A percentile compares a stretch with the other conserved stretches of the same genome.
Conservation (phyloP, 1,284 basidiomycete genomes). For the Golubevia sp. region DNA sequence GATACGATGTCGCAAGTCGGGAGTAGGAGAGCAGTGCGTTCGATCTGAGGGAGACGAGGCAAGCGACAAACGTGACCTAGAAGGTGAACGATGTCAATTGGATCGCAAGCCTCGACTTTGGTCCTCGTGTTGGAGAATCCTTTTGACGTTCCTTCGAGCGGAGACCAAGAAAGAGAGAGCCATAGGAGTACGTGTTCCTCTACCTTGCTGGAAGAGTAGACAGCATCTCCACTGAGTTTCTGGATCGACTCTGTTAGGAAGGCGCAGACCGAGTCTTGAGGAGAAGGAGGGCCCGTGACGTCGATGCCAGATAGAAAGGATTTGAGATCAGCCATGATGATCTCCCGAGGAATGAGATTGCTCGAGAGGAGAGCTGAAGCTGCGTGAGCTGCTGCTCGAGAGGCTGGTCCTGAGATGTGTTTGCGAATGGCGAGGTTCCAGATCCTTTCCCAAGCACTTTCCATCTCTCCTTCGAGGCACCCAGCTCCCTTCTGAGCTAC, state of each 20-base stretch:
- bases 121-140: background rate
- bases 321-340: conserved; percentile 74
- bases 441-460: background rate
- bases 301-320: conserved; percentile 76
- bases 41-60: background rate
- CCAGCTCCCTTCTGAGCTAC: no score
- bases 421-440: background rate
- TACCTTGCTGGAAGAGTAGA: conserved; percentile 77
- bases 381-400: conserved; percentile 74
- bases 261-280: conserved; percentile 81
- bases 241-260: conserved; percentile 74
- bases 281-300: conserved; percentile 80
- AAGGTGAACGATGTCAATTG: conserved; percentile 66
- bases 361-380: conserved; percentile 67
- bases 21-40: background rate
- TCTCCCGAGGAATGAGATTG: conserved; percentile 67
- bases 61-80: conserved; percentile 71
- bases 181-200: conserved; percentile 82
- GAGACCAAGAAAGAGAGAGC: conserved; percentile 76
- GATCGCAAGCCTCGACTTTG: conserved; percentile 62
- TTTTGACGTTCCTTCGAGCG: conserved; percentile 62
- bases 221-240: conserved; percentile 75
- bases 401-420: background rate
- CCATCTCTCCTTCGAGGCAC: background rate
- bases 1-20: background rate